Evolutionary conservation across 805 yeast genomes (phyloP).

Genomic region (Sugiyamaella americana): DNA sequence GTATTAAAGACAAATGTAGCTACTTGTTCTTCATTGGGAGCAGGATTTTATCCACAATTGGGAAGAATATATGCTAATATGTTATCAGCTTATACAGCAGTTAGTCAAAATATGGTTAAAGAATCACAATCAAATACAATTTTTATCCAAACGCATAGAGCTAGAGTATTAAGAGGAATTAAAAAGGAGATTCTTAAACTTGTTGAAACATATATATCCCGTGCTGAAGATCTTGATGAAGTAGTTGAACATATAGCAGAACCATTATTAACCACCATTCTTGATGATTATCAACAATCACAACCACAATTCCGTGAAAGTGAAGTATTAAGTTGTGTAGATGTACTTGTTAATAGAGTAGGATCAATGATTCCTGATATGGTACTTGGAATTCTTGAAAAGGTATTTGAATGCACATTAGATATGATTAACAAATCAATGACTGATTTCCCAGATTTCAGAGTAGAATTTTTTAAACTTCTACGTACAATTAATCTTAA

Average conservation of each 20-base stretch:
- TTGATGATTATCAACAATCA: slow-evolving; percentile 80
- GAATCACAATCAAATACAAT: slow-evolving; percentile 72
- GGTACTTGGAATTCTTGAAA: slow-evolving; percentile 77
- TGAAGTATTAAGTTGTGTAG: slow-evolving; percentile 91
- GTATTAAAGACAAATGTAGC: slow-evolving; percentile 93
- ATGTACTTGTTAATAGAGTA: slow-evolving; percentile 80
- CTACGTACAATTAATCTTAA: slow-evolving; percentile 80
- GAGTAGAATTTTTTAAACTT: slow-evolving; percentile 90
- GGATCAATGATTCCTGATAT: slow-evolving; percentile 87
- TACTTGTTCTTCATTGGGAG: slow-evolving; percentile 90
- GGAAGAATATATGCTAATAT: slow-evolving; percentile 82
- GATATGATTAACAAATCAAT: slow-evolving; percentile 94
- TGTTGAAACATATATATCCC: slow-evolving; percentile 80
- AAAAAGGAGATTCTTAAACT: slow-evolving; percentile 88
- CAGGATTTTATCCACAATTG: slow-evolving; percentile 82
- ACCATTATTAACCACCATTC: slow-evolving; percentile 74
- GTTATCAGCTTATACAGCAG: slow-evolving; percentile 85
- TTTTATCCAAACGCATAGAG: slow-evolving; percentile 92
- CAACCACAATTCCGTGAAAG: slow-evolving; percentile 98
- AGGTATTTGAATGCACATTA: slow-evolving; percentile 89
- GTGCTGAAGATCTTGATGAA: slow-evolving; percentile 80
- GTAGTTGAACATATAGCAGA: slow-evolving; percentile 77
- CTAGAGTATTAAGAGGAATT: slow-evolving; percentile 90
- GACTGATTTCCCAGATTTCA: slow-evolving; percentile 94
- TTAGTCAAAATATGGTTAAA: slow-evolving; percentile 69